A percentile compares a stretch with the other conserved stretches of the same genome.
Evolutionary conservation across 108 stramenopile genomes (phyloP).

Genomic region (Skeletonema grethae): DNA sequence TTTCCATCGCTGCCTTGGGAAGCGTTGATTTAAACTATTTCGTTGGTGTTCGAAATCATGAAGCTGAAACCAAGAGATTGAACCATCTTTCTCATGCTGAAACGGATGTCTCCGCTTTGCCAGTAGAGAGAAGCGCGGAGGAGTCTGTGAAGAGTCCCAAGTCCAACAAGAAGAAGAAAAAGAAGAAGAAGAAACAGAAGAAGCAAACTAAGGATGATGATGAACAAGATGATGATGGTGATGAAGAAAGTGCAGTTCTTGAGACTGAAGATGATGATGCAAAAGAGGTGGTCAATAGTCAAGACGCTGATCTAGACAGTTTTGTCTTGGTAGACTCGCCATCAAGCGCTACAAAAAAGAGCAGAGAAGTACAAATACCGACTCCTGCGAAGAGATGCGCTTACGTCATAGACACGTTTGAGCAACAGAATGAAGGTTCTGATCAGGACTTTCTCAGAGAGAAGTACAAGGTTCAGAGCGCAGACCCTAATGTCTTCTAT

Average conservation of each 20-base stretch:
- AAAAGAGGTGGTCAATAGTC: not conserved
- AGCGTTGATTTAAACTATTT: slow-evolving; percentile 13
- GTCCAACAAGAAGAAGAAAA: slow-evolving; percentile 8
- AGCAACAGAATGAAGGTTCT: slow-evolving; percentile 21
- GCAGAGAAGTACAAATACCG: slow-evolving; percentile 16
- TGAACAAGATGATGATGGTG: slow-evolving; percentile 2
- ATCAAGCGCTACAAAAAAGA: not conserved
- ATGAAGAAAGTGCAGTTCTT: slow-evolving; percentile 1
- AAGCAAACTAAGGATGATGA: not conserved
- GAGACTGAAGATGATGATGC: not conserved
- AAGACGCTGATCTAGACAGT: not conserved
- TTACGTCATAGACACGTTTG: slow-evolving; percentile 48
- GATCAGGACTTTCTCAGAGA: slow-evolving; percentile 27
- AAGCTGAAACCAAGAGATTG: too few relatives aligned
- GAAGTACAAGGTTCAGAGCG: slow-evolving; percentile 44
- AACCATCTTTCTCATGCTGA: too few relatives aligned
- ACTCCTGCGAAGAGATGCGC: slow-evolving; percentile 34
- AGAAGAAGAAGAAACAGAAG: not conserved
- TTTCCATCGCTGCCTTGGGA: slow-evolving; percentile 18
- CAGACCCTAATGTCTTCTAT: slow-evolving; percentile 59
- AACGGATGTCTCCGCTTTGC: not conserved
- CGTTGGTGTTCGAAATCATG: not conserved
- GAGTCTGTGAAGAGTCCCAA: not conserved
- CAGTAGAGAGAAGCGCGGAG: not conserved
- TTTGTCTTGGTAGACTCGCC: not conserved